Evolutionary conservation across 2,329 filamentous ascomycete genomes (phyloP).

Genomic region (Pseudopithomyces maydicus): DNA sequence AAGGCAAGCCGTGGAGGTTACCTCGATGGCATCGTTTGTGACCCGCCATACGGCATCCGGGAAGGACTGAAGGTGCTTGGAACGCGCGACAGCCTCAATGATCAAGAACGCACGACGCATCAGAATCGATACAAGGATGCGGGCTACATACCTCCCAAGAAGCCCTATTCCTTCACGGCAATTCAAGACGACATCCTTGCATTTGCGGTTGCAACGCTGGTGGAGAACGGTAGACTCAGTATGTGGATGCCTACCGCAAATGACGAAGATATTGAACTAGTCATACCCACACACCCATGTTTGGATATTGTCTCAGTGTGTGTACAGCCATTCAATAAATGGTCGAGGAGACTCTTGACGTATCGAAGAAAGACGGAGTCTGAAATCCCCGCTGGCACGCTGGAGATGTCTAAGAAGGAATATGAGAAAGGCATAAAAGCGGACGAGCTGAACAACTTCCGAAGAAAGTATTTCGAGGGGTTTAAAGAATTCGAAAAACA

Average conservation of each 20-base stretch:
- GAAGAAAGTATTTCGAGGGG: slow-evolving; percentile 58
- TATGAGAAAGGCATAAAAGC: slow-evolving; percentile 57
- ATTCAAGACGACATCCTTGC: slow-evolving; percentile 89
- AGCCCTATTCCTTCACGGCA: slow-evolving; percentile 86
- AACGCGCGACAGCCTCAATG: slow-evolving; percentile 59
- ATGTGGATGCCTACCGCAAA: slow-evolving; percentile 96
- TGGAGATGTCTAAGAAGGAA: slow-evolving; percentile 28
- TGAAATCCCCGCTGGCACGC: slow-evolving; percentile 49
- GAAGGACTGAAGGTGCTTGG: slow-evolving; percentile 91
- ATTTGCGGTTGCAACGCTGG: slow-evolving; percentile 77
- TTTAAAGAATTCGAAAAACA: slow-evolving; percentile 43
- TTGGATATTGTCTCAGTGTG: slow-evolving; percentile 77
- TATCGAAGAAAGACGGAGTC: slow-evolving; percentile 73
- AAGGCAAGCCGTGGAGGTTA: slow-evolving; percentile 48
- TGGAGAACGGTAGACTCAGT: slow-evolving; percentile 77
- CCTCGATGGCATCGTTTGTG: slow-evolving; percentile 91
- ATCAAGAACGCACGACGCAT: slow-evolving; percentile 30
- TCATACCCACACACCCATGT: slow-evolving; percentile 75
- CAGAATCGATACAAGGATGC: slow-evolving; percentile 30
- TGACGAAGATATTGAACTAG: slow-evolving; percentile 68
- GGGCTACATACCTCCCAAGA: slow-evolving; percentile 83
- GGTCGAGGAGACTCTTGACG: slow-evolving; percentile 87
- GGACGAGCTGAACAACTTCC: slow-evolving; percentile 71
- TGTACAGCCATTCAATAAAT: slow-evolving; percentile 88
- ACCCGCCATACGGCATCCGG: slow-evolving; percentile 93